These are phyloP conservation scores for Geotrichum restrictum DNA, from an alignment of 1,139 yeast species.

Conservation along the genomic window DNA sequence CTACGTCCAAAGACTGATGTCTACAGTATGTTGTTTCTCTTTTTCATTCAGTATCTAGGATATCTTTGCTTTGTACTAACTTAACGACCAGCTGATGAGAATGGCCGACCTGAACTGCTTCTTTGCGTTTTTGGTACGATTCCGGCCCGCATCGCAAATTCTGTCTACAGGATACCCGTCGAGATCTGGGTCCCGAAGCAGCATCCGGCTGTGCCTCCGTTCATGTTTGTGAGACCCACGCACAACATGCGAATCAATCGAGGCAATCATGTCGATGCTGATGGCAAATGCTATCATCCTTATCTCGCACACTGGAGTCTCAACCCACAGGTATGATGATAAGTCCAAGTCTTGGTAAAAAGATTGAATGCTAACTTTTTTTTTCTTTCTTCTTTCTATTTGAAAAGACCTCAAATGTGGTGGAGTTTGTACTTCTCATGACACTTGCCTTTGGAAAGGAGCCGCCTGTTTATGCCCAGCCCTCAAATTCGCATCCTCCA, in stretches of 20 bases:
- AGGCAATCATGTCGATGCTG: slow-evolving; percentile 67
- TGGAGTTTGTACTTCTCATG: slow-evolving; percentile 42
- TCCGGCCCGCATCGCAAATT: slow-evolving; percentile 37
- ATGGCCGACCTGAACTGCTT: slow-evolving; percentile 58
- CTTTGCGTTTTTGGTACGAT: slow-evolving; percentile 62
- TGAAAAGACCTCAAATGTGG: slow-evolving; percentile 41
- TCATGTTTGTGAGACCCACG: slow-evolving; percentile 55
- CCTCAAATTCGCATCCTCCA: slow-evolving; percentile 23
- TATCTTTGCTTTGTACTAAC: not conserved
- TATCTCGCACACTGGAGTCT: slow-evolving; percentile 56
- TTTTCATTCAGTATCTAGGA: too few species aligned
- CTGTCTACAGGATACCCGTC: slow-evolving; percentile 50
- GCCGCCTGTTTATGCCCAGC: slow-evolving; percentile 51
- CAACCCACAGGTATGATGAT: slow-evolving; percentile 23
- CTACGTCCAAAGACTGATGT: slow-evolving; percentile 70
- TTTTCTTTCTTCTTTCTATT: slow-evolving; percentile 15
- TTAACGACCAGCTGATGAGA: slow-evolving; percentile 44
- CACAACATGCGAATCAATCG: slow-evolving; percentile 51
- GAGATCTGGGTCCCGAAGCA: slow-evolving; percentile 73
- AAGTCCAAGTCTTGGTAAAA: not conserved
- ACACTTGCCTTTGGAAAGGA: slow-evolving; percentile 45
- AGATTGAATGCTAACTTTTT: not conserved
- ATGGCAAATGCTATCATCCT: slow-evolving; percentile 72
- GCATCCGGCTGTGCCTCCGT: slow-evolving; percentile 65
- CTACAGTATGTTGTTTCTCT: slow-evolving; percentile 39